Conservation (phyloP, 2,329 filamentous ascomycete species). For the Aspergillus piperis region DNA sequence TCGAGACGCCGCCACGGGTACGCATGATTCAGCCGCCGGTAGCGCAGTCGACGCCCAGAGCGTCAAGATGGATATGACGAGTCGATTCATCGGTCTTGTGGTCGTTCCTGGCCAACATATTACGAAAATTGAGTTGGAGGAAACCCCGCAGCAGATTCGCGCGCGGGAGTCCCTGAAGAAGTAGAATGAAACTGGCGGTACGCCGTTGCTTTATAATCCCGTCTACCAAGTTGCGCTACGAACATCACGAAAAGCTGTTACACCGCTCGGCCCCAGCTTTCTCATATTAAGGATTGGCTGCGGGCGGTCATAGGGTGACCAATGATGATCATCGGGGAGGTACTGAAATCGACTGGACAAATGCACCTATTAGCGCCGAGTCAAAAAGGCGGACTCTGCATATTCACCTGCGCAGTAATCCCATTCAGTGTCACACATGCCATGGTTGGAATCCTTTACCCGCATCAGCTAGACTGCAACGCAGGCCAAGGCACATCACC, state of each 20-base stretch:
- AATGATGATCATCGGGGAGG: neutral
- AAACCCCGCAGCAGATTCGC: slow-evolving; percentile 42
- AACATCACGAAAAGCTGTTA: neutral
- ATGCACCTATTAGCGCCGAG: slow-evolving; percentile 1
- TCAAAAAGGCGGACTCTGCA: neutral
- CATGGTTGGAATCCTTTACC: neutral
- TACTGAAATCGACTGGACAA: neutral
- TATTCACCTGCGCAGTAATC: slow-evolving; percentile 1
- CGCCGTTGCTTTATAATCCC: slow-evolving; percentile 3
- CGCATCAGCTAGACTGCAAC: slow-evolving; percentile 3
- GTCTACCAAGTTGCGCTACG: neutral
- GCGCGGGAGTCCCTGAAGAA: slow-evolving; percentile 22
- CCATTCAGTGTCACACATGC: slow-evolving; percentile 2
- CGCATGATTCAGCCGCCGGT: slow-evolving; percentile 25
- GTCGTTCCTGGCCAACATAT: slow-evolving; percentile 87
- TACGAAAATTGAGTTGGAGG: slow-evolving; percentile 83
- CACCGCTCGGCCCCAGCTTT: neutral
- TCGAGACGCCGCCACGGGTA: slow-evolving; percentile 42
- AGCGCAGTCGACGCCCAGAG: slow-evolving; percentile 25
- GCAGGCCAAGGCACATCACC: slow-evolving; percentile 14
- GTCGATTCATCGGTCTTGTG: slow-evolving; percentile 83
- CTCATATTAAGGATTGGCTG: neutral
- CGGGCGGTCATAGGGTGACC: neutral
- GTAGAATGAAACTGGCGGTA: slow-evolving; percentile 14
- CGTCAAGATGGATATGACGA: slow-evolving; percentile 71